Evolutionary conservation across 495 filamentous ascomycete genomes (phyloP), one percentile per base, ranked within the genome.

Genomic region (Tuber borchii): DNA sequence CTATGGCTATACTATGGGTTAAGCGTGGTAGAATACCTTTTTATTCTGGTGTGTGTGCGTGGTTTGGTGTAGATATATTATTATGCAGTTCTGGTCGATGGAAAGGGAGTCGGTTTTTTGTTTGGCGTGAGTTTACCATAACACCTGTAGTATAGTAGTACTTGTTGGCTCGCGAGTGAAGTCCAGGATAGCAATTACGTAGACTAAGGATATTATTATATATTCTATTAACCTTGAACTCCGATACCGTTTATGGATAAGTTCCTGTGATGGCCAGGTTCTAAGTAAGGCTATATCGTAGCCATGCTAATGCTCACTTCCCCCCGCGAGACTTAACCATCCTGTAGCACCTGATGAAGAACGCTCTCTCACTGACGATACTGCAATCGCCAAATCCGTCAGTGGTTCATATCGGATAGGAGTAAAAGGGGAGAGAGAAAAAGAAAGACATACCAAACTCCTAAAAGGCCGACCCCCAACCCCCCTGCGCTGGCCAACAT

Each of bases 281-380:
- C n/a, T 12, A 26, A n/a, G 22, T 2, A 26, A 2, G 51, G 51
- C 14, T 61, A 31, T 37, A 37, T 37, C 2, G 2, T 26, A 26
- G 22, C 51, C n/a, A n/a, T 14, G 26, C 51, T 31, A 56, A 26
- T 61, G 34, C 14, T 19, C 73, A 77, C 34, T 73, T 68, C 22
- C 70, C 45, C 61, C 70, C 31, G 1, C 70, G 70, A 46, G 84
- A 78, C 71, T 79, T 83, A 73, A 87, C 69, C 77, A 83, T 84
- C 65, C 69, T 84, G 75, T 88, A 88, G 78, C 88, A 87, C 56
- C 83, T 81, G 45, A 85, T 79, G 45, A 91, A 81, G 80, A 90
- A 92, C 46, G 81, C 78, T 76, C 87, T 87, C 85, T 94, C 92
- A 69, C 86, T 85, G 75, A 87, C 86, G 44, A 88, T 79, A 75